Conservation (phyloP, 2,329 filamentous ascomycete species). For the Ceratocystis variospora region DNA sequence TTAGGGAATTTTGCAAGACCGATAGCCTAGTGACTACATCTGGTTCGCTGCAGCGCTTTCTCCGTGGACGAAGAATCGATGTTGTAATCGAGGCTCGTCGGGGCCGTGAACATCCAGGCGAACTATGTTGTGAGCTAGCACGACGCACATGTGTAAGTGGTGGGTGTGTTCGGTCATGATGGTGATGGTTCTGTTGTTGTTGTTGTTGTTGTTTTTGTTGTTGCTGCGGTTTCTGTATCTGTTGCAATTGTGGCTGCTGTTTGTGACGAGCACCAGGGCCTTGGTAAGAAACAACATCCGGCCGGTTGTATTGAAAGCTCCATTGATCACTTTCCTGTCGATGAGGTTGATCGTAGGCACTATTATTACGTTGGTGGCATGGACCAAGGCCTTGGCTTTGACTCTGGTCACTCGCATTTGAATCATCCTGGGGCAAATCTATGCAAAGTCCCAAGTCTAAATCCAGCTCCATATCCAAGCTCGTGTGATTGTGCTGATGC, state of each 20-base stretch:
- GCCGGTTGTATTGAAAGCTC: conserved; percentile 2
- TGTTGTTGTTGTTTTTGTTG: background rate
- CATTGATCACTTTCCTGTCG: background rate
- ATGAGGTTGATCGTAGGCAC: background rate
- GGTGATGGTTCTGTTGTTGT: background rate
- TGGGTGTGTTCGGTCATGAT: background rate
- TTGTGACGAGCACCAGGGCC: background rate
- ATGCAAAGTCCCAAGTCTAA: background rate
- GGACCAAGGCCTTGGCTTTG: background rate
- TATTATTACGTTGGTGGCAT: background rate
- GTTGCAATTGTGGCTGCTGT: background rate
- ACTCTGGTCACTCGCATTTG: background rate
- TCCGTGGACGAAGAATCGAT: conserved; percentile 10
- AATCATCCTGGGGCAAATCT: background rate
- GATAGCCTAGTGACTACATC: background rate
- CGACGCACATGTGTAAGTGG: background rate
- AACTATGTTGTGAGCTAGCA: conserved; percentile 2
- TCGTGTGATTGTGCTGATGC: background rate
- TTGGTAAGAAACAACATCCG: background rate
- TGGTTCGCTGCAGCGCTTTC: conserved; percentile 14
- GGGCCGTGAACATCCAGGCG: background rate
- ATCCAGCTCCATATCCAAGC: background rate
- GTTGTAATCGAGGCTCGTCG: conserved; percentile 13
- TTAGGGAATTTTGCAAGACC: background rate
- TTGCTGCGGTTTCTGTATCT: too few relatives aligned